Base-by-base conservation (phyloP, 2,329 filamentous ascomycete species). In the Monosporascus sp. region DNA sequence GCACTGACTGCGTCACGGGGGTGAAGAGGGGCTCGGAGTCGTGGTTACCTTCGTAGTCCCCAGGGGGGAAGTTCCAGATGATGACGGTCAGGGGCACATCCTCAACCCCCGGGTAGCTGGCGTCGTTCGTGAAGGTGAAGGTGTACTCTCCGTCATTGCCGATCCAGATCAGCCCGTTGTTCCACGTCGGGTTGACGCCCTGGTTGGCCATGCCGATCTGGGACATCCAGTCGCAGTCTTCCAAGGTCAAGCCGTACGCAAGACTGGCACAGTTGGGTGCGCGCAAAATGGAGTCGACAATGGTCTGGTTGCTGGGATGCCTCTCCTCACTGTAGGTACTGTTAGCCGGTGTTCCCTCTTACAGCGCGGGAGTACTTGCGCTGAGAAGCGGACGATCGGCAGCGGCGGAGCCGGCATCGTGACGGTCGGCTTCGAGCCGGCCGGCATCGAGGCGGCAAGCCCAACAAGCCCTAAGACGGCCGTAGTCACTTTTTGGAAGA, bases 81-180 rank as follows among this genome's bases (percentile, higher is more conserved):
- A 69, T 54, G 24, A 69, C 41, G n/a, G 53, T 63, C 25, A 65
- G 31, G 17, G 61, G 59, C 34, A 42, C 53, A 6, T 47, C 17
- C 4, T 9, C 18, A 14, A 14, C n/a, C n/a, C 41, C 41, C 2
- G 27, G 27, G 41, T 44, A 15, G 24, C 42, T n/a, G 42, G 60
- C 63, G 24, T 51, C 53, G 58, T 68, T 68, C 45, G 55, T 58
- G 52, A 66, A 68, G 6, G 57, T 62, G 54, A 68, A 64, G 2
- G 48, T 63, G 54, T 64, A 67, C 36, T 59, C 60, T 0, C 65
- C 67, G 15, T 63, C 56, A 15, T 55, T 25, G 50, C 66, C 67
- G 49, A 68, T 61, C 64, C 65, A 69, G 52, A 68, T 67, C 38
- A 52, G 49, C 18, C 54, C 57, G 49, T 62, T 65, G 56, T 57